phyloP scores from a whole-genome alignment of 352 stramenopile genomes.

The Globisporangium paddicum region DNA sequence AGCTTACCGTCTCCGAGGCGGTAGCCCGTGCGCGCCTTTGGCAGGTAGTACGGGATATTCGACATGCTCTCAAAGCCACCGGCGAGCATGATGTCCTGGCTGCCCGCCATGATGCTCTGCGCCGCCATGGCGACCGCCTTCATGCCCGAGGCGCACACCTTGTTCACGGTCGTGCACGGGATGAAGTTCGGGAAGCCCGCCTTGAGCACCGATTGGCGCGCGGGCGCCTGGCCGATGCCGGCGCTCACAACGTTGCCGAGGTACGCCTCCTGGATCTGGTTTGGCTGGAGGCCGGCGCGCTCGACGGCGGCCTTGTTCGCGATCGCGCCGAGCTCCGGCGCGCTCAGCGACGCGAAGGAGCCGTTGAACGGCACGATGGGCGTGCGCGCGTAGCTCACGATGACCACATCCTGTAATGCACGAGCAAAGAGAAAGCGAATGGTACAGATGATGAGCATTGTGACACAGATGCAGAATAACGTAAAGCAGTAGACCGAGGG shows the following conservation, averaged over 20 bases:
- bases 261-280: slow-evolving; percentile 94
- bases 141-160: slow-evolving; percentile 97
- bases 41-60: slow-evolving; percentile 97
- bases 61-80: slow-evolving; percentile 98
- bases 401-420: slow-evolving; percentile 84
- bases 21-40: slow-evolving; percentile 88
- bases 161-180: slow-evolving; percentile 98
- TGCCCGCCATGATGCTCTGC: slow-evolving; percentile 87
- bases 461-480: neutral
- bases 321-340: slow-evolving; percentile 90
- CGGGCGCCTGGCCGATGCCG: slow-evolving; percentile 95
- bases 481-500: neutral
- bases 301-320: slow-evolving; percentile 86
- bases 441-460: neutral
- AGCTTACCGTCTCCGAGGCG: slow-evolving; percentile 89
- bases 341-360: slow-evolving; percentile 83
- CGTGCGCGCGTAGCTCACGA: slow-evolving; percentile 94
- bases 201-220: slow-evolving; percentile 91
- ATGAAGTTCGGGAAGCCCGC: slow-evolving; percentile 90
- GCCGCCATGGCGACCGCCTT: slow-evolving; percentile 85
- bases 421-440: neutral
- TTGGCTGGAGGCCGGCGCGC: slow-evolving; percentile 57
- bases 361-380: slow-evolving; percentile 96
- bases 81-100: slow-evolving; percentile 87
- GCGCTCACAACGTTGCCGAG: slow-evolving; percentile 97